Percentiles rank a stretch among this genome's conserved stretches.
Conservation (phyloP, 2,329 filamentous ascomycete species). For the Boeremia lycopersici region DNA sequence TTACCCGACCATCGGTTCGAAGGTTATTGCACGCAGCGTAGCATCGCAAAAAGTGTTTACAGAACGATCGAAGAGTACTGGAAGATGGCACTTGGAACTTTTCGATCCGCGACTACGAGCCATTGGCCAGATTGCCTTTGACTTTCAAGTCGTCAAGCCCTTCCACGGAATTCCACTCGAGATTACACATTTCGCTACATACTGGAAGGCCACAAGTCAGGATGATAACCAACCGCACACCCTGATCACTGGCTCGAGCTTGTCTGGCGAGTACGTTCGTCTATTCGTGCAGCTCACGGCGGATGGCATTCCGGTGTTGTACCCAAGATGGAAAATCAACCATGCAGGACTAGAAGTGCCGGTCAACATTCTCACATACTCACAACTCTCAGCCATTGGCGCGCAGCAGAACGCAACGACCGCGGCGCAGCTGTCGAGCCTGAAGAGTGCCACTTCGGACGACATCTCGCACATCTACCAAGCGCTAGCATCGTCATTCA, state of each 20-base stretch:
- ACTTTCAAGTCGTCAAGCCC: conserved; percentile 94
- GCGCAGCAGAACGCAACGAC: conserved; percentile 36
- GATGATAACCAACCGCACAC: conserved; percentile 83
- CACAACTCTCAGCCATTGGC: conserved; percentile 67
- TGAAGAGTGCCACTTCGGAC: conserved; percentile 34
- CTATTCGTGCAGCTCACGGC: conserved; percentile 90
- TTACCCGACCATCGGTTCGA: conserved; percentile 95
- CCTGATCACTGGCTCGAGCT: conserved; percentile 90
- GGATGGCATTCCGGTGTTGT: conserved; percentile 85
- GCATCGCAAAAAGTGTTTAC: conserved; percentile 87
- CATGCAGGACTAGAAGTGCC: conserved; percentile 81
- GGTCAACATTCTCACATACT: conserved; percentile 76
- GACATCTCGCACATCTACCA: conserved; percentile 68
- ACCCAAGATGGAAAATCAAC: conserved; percentile 80
- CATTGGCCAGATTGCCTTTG: conserved; percentile 93
- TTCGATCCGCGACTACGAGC: conserved; percentile 91
- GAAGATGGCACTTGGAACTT: conserved; percentile 81
- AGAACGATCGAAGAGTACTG: conserved; percentile 74
- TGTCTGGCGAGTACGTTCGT: conserved; percentile 93
- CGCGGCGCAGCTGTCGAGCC: conserved; percentile 28
- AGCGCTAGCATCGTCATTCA: conserved; percentile 74
- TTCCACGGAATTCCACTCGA: conserved; percentile 91
- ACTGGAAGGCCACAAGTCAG: conserved; percentile 98
- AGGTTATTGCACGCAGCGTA: conserved; percentile 94
- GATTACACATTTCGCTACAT: conserved; percentile 97